Conservation (phyloP, 371 early-diverging fungal genomes). For the Syncephalastrum sp. region DNA sequence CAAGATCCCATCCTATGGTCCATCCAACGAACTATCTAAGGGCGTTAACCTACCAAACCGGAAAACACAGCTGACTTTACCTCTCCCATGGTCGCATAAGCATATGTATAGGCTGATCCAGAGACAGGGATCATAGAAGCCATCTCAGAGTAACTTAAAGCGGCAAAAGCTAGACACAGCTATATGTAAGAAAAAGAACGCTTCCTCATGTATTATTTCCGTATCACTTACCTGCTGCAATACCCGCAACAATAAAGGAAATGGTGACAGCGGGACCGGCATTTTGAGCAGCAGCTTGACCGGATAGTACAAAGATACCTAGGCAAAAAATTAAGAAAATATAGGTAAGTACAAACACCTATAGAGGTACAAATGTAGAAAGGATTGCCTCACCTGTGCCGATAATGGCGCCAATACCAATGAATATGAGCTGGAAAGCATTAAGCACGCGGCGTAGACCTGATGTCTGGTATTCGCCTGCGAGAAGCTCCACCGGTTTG, state of each 20-base stretch:
- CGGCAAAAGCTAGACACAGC: slow-evolving; percentile 54
- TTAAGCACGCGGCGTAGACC: slow-evolving; percentile 48
- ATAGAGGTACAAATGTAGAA: not conserved
- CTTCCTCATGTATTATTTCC: not conserved
- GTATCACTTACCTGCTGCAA: slow-evolving; percentile 52
- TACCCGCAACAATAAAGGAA: slow-evolving; percentile 74
- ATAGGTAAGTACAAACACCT: slow-evolving; percentile 24
- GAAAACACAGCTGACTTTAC: slow-evolving; percentile 10
- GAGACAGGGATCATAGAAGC: slow-evolving; percentile 83
- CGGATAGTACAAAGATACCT: slow-evolving; percentile 65
- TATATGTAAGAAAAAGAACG: not conserved
- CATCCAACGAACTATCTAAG: slow-evolving; percentile 60
- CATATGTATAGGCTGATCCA: slow-evolving; percentile 83
- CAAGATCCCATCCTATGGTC: slow-evolving; percentile 85
- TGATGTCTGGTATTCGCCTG: slow-evolving; percentile 45
- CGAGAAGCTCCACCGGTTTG: slow-evolving; percentile 53
- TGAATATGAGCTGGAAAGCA: slow-evolving; percentile 45
- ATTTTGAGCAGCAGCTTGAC: slow-evolving; percentile 71
- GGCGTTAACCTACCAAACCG: not conserved
- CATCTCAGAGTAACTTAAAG: slow-evolving; percentile 81
- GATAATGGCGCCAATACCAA: slow-evolving; percentile 75
- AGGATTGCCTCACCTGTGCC: slow-evolving; percentile 54
- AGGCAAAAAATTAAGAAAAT: slow-evolving; percentile 72
- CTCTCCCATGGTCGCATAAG: slow-evolving; percentile 85
- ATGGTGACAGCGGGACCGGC: slow-evolving; percentile 84